Conservation (phyloP, 768 basidiomycete genomes). For the Amanita jacksonii region DNA sequence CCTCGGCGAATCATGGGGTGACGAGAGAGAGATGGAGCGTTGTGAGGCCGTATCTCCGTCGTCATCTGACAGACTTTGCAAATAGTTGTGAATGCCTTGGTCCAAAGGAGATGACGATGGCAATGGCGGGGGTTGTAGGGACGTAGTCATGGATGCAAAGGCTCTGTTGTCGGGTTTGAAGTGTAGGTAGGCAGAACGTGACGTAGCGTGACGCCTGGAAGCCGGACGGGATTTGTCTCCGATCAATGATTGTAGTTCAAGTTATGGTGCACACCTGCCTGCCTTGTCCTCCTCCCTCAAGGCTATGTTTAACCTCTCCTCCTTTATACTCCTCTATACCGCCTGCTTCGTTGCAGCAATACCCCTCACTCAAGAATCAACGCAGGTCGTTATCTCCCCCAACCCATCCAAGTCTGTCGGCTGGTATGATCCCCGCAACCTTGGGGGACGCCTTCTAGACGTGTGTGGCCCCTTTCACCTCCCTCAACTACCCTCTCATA, state of each 20-base stretch:
- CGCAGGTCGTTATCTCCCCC: slow-evolving; percentile 9
- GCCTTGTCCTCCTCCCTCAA: slow-evolving; percentile 3
- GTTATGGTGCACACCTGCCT: too few species aligned
- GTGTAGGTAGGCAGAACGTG: slow-evolving; percentile 9
- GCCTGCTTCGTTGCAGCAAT: slow-evolving; percentile 8
- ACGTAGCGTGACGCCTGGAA: not conserved
- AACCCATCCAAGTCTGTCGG: slow-evolving; percentile 16
- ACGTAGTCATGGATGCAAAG: slow-evolving; percentile 15
- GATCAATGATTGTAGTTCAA: slow-evolving; percentile 1
- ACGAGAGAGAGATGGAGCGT: slow-evolving; percentile 67
- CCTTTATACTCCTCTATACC: slow-evolving; percentile 13
- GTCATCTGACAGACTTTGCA: slow-evolving; percentile 25
- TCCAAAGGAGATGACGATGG: slow-evolving; percentile 25
- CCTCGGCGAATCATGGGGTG: slow-evolving; percentile 46
- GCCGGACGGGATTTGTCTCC: not conserved
- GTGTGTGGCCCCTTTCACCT: slow-evolving; percentile 30
- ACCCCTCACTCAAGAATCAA: not conserved
- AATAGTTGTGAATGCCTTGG: slow-evolving; percentile 19
- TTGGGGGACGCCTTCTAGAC: slow-evolving; percentile 70
- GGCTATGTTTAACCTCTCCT: not conserved
- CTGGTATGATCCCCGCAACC: slow-evolving; percentile 60
- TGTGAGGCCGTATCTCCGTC: slow-evolving; percentile 76
- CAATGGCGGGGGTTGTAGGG: slow-evolving; percentile 11
- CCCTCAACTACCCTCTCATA: not conserved
- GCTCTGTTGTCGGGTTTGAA: slow-evolving; percentile 2